Base-by-base conservation (phyloP, 192 early-diverging fungal species). In the Coemansia sp. region DNA sequence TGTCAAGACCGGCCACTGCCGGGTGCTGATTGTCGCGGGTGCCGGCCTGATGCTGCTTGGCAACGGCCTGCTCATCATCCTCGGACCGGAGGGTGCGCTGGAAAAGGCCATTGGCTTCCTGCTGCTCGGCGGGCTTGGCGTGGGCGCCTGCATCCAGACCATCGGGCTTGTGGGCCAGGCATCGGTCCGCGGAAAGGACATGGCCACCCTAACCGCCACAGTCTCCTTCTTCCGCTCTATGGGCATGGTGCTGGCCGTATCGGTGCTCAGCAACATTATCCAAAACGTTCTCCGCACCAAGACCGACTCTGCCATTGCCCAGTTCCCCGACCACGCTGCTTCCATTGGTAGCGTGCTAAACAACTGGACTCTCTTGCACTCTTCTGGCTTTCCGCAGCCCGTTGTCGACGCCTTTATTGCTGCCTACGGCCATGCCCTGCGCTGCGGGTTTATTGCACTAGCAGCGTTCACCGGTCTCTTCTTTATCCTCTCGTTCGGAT, bases 121-220 rank as follows among this genome's bases (percentile, higher is more conserved):
- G 41, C 47, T 91, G 9, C 52, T 90, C 37, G 22, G 78, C 26
- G 91, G 90, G 3, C 21, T 83, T 17, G 94, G 94, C 7, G 41
- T 85, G 18, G 92, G 94, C 26, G 44, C 67, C 18, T 77, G 80
- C 43, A 70, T 92, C 35, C 88, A 89, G 56, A 79, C 79, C 2
- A 64, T 81, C n/a, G 64, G 80, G 26, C 65, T 91, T 5, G 77
- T 78, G n/a, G 71, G 78, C 25, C 90, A 92, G 56, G 73, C 82
- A 3, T 56, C 79, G 16, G 88, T 88, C 27, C 38, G 44, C 1
- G 46, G 62, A 17, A 47, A 51, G 21, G 75, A 86, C 23, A 78
- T 90, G 50, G 88, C 86, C 2, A 47, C 80, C 19, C 76, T 75
- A 7, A 87, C 86, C 10, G 69, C 85, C 0, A 54, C 80, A 23